phyloP scores from a whole-genome alignment of 1,139 yeast species.

The Saccharomycopsis hybrid region DNA sequence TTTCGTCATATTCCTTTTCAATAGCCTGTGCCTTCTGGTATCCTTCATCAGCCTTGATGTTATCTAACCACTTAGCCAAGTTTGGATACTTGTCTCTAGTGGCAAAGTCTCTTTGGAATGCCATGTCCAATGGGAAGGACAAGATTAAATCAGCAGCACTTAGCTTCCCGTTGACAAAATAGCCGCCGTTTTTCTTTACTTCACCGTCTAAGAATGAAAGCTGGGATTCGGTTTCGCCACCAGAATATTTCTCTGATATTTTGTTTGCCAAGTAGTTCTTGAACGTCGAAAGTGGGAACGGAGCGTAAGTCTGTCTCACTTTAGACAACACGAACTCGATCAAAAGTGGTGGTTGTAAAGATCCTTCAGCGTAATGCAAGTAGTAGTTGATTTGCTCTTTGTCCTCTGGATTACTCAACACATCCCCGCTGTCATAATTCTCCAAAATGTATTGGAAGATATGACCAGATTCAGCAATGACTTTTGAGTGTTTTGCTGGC shows the following conservation, averaged over 20 bases:
- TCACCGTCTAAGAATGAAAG: slow-evolving; percentile 38
- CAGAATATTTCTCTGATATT: slow-evolving; percentile 38
- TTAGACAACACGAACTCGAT: slow-evolving; percentile 38
- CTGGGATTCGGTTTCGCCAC: slow-evolving; percentile 37
- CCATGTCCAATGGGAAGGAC: slow-evolving; percentile 33
- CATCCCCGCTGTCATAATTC: slow-evolving; percentile 38
- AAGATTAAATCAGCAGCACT: slow-evolving; percentile 52
- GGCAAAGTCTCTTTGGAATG: slow-evolving; percentile 7
- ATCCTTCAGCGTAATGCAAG: slow-evolving; percentile 52
- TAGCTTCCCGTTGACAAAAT: slow-evolving; percentile 48
- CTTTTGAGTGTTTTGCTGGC: too few relatives aligned
- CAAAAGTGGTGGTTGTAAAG: slow-evolving; percentile 43
- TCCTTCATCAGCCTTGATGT: neutral
- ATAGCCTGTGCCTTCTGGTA: neutral
- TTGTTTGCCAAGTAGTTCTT: slow-evolving; percentile 37
- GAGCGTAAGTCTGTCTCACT: slow-evolving; percentile 36
- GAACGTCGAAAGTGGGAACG: slow-evolving; percentile 40
- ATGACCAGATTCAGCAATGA: slow-evolving; percentile 42
- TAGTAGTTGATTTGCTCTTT: slow-evolving; percentile 37
- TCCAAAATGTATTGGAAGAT: slow-evolving; percentile 40
- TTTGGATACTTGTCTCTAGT: neutral
- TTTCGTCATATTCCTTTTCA: too few relatives aligned
- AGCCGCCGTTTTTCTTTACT: slow-evolving; percentile 38
- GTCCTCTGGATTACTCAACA: slow-evolving; percentile 16
- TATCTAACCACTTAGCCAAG: neutral